phyloP scores from a whole-genome alignment of 1,284 basidiomycete genomes.

The Tilletia horrida region DNA sequence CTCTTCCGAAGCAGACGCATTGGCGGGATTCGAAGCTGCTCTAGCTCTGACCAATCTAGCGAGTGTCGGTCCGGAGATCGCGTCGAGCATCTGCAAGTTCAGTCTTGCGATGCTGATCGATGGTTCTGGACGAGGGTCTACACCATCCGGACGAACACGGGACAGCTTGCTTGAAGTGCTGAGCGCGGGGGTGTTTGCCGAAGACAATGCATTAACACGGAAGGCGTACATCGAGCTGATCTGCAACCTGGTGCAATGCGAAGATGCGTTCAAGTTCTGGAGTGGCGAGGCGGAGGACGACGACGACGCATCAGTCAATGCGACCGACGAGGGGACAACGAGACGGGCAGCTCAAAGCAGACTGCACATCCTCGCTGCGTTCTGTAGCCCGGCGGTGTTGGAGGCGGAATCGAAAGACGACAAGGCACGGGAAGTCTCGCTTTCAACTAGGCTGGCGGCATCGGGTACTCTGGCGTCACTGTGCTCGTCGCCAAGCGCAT shows the following conservation, averaged over 20 bases:
- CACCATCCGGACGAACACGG: no score
- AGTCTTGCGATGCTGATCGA: slow-evolving; percentile 14
- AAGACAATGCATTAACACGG: slow-evolving; percentile 76
- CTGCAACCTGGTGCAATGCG: slow-evolving; percentile 81
- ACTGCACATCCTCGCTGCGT: slow-evolving; percentile 14
- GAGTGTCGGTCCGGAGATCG: slow-evolving; percentile 68
- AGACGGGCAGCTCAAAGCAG: neutral
- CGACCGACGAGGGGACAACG: neutral
- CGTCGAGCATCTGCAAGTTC: slow-evolving; percentile 58
- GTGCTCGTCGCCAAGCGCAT: slow-evolving; percentile 62
- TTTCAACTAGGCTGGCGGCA: slow-evolving; percentile 75
- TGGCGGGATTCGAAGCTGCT: slow-evolving; percentile 73
- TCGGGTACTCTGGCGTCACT: slow-evolving; percentile 79
- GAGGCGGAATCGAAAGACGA: neutral
- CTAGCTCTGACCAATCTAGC: slow-evolving; percentile 95
- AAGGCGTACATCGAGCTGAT: slow-evolving; percentile 86
- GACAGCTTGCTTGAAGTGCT: slow-evolving; percentile 18
- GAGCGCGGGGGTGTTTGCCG: slow-evolving; percentile 66
- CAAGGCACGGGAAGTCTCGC: neutral
- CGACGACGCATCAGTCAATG: neutral
- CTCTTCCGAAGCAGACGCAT: neutral
- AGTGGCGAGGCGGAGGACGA: slow-evolving; percentile 40
- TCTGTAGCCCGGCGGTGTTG: neutral
- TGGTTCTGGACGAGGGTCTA: no score
- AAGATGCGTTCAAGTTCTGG: slow-evolving; percentile 71